Percentiles rank a stretch among this genome's conserved stretches.
Evolutionary conservation across 2,329 filamentous ascomycete species (phyloP).

Genomic region (Colletotrichum orchidophilum): DNA sequence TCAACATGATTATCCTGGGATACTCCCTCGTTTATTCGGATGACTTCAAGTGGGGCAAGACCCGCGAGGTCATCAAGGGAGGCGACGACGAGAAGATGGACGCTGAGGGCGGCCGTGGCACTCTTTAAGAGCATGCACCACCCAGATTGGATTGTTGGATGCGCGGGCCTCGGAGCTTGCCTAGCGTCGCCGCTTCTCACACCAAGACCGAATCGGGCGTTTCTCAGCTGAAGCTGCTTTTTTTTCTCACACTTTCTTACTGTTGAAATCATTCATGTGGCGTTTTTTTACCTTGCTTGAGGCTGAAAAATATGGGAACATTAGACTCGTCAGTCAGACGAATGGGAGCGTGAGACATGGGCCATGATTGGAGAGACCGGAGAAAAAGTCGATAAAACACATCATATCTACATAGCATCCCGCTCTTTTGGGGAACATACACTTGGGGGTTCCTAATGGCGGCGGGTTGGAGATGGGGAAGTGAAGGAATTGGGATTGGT

Average conservation of each 20-base stretch:
- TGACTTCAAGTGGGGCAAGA: slow-evolving; percentile 59
- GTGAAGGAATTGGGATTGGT: background rate
- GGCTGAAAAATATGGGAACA: slow-evolving; percentile 18
- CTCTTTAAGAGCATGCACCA: slow-evolving; percentile 22
- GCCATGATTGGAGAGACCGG: slow-evolving; percentile 6
- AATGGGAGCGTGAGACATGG: slow-evolving; percentile 11
- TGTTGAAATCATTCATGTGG: slow-evolving; percentile 25
- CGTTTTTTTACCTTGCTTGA: slow-evolving; percentile 21
- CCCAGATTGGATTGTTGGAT: background rate
- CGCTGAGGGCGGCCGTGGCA: slow-evolving; percentile 35
- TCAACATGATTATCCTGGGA: slow-evolving; percentile 53
- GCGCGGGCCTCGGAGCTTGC: background rate
- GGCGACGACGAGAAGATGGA: slow-evolving; percentile 36
- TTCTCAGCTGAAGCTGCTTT: background rate
- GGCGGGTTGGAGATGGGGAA: background rate
- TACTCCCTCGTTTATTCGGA: slow-evolving; percentile 54
- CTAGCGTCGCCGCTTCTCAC: background rate
- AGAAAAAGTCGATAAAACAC: slow-evolving; percentile 11
- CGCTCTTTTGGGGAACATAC: background rate
- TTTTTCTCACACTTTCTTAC: slow-evolving; percentile 2
- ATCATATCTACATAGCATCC: background rate
- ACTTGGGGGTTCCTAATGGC: background rate
- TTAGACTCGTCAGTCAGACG: slow-evolving; percentile 27
- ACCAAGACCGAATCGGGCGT: background rate
- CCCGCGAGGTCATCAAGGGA: slow-evolving; percentile 47